A percentile compares a stretch with the other conserved stretches of the same genome.
phyloP scores from a whole-genome alignment of 176 grass and related monocot genomes.

The Themeda triandra region DNA sequence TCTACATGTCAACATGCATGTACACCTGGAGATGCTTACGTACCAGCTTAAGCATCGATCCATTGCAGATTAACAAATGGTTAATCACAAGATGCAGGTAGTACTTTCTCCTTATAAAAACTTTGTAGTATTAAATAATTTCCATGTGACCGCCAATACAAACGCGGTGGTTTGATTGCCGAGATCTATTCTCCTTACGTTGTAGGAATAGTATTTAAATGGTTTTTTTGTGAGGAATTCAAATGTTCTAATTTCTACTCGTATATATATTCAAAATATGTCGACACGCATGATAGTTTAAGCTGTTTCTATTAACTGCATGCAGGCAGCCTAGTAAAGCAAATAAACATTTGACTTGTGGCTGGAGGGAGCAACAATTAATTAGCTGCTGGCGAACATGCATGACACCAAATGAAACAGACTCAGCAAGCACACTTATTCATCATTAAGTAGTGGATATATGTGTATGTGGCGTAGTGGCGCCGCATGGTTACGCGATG shows the following conservation, averaged over 20 bases:
- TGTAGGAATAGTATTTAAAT: not conserved
- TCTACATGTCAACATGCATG: not conserved
- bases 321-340: not conserved
- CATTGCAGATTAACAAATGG: too few relatives aligned
- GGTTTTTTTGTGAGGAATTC: not conserved
- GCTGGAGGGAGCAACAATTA: too few relatives aligned
- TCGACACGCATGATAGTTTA: not conserved
- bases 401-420: not conserved
- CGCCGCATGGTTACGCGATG: constrained; percentile 3
- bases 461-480: constrained; percentile 5
- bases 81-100: not conserved
- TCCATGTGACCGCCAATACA: not conserved
- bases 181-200: too few relatives aligned
- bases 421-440: not conserved
- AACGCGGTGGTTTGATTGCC: too few relatives aligned
- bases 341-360: not conserved
- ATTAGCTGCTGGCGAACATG: not conserved
- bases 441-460: not conserved
- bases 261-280: not conserved
- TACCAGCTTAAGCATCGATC: too few relatives aligned
- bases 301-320: not conserved
- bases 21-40: not conserved
- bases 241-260: not conserved
- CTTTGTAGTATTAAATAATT: too few relatives aligned
- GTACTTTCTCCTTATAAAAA: not conserved